Percentiles rank a stretch among this genome's conserved stretches.
These are phyloP conservation scores for Herpotrichia juniperi DNA, from an alignment of 2,329 filamentous ascomycete species.

Conservation along the genomic window DNA sequence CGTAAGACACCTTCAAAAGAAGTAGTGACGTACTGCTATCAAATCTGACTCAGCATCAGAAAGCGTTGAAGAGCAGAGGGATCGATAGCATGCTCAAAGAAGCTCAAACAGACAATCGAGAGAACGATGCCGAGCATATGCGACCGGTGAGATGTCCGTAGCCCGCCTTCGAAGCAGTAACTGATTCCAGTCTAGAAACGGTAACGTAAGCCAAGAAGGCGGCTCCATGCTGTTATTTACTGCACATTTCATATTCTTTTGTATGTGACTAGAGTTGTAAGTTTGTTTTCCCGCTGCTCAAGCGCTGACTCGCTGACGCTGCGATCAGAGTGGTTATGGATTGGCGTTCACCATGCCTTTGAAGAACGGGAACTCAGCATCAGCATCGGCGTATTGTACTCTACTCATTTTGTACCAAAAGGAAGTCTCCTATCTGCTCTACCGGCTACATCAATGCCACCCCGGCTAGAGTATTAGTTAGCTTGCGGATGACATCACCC, in stretches of 20 bases:
- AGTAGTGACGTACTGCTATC: slow-evolving; percentile 8
- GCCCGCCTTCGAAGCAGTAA: neutral
- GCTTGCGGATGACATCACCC: slow-evolving; percentile 4
- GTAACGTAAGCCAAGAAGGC: neutral
- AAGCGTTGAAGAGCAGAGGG: slow-evolving; percentile 83
- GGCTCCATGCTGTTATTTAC: no score
- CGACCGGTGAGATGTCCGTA: slow-evolving; percentile 27
- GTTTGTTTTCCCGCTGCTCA: neutral
- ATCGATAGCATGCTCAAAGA: slow-evolving; percentile 94
- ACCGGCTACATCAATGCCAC: neutral
- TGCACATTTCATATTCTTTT: neutral
- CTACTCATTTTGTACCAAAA: slow-evolving; percentile 1
- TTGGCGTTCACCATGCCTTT: neutral
- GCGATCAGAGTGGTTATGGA: neutral
- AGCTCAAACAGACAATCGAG: slow-evolving; percentile 84
- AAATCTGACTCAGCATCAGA: slow-evolving; percentile 56
- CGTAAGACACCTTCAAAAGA: slow-evolving; percentile 57
- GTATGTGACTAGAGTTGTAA: neutral
- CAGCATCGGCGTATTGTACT: neutral
- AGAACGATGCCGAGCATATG: slow-evolving; percentile 79
- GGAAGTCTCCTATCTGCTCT: neutral
- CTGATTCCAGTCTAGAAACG: slow-evolving; percentile 14
- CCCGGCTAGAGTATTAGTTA: neutral
- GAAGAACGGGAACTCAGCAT: neutral
- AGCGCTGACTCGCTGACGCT: neutral